Base-by-base conservation (phyloP, 202 grass and related monocot species). In the Zizania palustris region DNA sequence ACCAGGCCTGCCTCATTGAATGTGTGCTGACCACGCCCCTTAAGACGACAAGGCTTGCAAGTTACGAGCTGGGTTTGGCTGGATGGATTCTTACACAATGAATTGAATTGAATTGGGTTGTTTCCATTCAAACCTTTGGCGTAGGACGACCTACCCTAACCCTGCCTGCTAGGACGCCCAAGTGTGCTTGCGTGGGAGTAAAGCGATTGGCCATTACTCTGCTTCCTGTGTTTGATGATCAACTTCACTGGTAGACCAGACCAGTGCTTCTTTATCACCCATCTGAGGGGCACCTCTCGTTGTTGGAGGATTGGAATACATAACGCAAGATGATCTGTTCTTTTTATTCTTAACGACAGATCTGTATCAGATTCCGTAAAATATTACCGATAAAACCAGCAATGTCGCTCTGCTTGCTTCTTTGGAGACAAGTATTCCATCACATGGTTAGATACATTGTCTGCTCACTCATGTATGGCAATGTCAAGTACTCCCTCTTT, bases 381-480 rank as follows among this genome's bases (percentile, higher is more conserved):
- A 35, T 88, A 85, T 61, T 46, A 65, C 34, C 75, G 60, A 72
- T 81, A 76, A 77, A 81, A 88, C 71, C 72, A 45, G 63, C 37
- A 35, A 14, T 88, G 86, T 85, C 77, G 71, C 82, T 81, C 41
- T 88, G 86, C 77, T 85, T 77, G 82, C 72, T 77, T 53, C 82
- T 85, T 85, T 81, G 82, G 86, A 85, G 86, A 81, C 86, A 85
- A 34, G 49, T 71, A 81, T 77, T 81, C 77, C 60, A 38, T 88
- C 82, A 77, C 86, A 81, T 88, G 86, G 71, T 70, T 54, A 81
- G 72, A 85, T 85, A 58, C 86, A 77, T 77, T 77, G 86, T 77
- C 63, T 75, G 79, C 16, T 37, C 73, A 55, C 82, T 85, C 35
- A 77, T 68, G 12, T 58, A 63, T 55, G 65, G 33, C 67, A 81